Base-by-base conservation (phyloP, 2,329 filamentous ascomycete genomes). In the Rutstroemia sp. region DNA sequence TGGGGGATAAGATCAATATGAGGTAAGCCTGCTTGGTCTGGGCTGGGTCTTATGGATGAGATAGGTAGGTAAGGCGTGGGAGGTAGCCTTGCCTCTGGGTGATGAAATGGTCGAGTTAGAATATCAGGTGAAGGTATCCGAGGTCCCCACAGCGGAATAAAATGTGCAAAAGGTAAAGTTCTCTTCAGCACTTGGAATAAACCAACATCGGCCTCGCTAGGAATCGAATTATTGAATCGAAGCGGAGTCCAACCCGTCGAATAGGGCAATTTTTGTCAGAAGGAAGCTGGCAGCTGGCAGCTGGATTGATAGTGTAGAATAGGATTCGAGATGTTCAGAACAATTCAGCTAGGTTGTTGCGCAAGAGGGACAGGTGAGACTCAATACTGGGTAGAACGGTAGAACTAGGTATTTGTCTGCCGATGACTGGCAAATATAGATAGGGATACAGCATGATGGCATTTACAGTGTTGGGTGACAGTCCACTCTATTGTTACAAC, bases 201-300 rank as follows among this genome's bases (percentile, higher is more conserved):
- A 19, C 46, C 34, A 55, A 34, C 36, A 55, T 38, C 21, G 36
- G 52, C 52, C 52, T 50, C 46, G 49, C 27, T 55, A 39, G 36
- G 48, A 5, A 42, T 42, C 39, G 19, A 36, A 12, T 34, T 23
- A 42, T 55, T 38, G 39, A 48, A 49, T 54, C 8, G 52, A 49
- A 54, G 52, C 52, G 45, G 52, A 49, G 52, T 36, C 45, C 42
- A 55, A 14, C 39, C 16, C 8, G 25, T 55, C 45, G 52, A 30
- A 42, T 34, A 45, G 34, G 52, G 52, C 45, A 54, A 54, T 54
- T 16, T 40, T 40, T 9, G 10, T 12, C 27, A 30, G 30, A 34
- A 36, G 39, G 16, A n/a, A 42, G 17, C 39, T 42, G 38, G 51
- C 44, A 54, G 44, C 42, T 48, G 39, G 27, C 38, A 34, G 17